Percentiles rank a stretch among this genome's conserved stretches.
phyloP scores from a whole-genome alignment of 2,329 filamentous ascomycete genomes.

The Penicillium carneum region DNA sequence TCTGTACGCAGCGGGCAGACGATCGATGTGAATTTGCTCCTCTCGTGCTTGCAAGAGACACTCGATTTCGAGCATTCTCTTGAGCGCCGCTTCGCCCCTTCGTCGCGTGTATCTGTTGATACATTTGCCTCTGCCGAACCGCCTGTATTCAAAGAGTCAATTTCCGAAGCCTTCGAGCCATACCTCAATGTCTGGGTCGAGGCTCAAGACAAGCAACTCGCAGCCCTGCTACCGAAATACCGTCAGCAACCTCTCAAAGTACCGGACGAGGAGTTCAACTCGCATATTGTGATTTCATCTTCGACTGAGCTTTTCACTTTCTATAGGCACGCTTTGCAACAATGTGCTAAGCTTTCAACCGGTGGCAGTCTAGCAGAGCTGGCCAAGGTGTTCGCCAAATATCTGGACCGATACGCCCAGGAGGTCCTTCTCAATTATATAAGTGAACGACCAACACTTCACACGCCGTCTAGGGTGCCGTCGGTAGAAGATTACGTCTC shows the following conservation, averaged over 20 bases:
- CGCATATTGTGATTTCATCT: slow-evolving; percentile 86
- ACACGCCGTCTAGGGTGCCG: slow-evolving; percentile 60
- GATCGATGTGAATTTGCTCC: slow-evolving; percentile 85
- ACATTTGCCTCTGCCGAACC: slow-evolving; percentile 81
- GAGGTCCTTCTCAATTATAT: slow-evolving; percentile 82
- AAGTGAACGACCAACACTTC: slow-evolving; percentile 64
- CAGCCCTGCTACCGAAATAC: slow-evolving; percentile 84
- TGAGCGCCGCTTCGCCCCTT: slow-evolving; percentile 78
- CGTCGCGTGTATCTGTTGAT: slow-evolving; percentile 80
- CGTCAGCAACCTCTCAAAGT: slow-evolving; percentile 80
- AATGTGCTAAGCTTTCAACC: slow-evolving; percentile 95
- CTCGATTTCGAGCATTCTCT: slow-evolving; percentile 94
- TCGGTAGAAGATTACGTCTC: slow-evolving; percentile 77
- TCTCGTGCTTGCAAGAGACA: slow-evolving; percentile 91
- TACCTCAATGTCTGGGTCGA: slow-evolving; percentile 98
- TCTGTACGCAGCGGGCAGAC: slow-evolving; percentile 82
- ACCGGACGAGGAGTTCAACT: slow-evolving; percentile 87
- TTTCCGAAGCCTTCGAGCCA: slow-evolving; percentile 95
- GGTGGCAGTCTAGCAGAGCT: slow-evolving; percentile 85
- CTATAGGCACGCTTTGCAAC: slow-evolving; percentile 88
- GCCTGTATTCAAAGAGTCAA: slow-evolving; percentile 83
- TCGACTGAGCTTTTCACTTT: slow-evolving; percentile 98
- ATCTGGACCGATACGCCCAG: slow-evolving; percentile 93
- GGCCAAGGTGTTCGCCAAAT: slow-evolving; percentile 84
- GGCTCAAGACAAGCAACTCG: slow-evolving; percentile 87